Base-by-base conservation (phyloP, 345 rosid genomes). In the Hypericum androsaemum region DNA sequence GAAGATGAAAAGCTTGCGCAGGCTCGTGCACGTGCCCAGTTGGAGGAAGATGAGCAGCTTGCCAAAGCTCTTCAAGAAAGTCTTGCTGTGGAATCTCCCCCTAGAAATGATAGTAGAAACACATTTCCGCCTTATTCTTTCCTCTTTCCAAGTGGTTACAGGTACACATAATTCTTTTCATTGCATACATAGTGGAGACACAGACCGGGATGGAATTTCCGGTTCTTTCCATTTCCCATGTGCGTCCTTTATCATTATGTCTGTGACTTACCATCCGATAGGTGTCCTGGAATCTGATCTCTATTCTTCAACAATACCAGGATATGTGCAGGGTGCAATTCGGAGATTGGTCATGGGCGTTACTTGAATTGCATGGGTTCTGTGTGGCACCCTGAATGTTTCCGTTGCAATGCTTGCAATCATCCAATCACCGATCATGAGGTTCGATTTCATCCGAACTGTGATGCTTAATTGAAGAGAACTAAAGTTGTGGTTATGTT, bases 41-140 rank as follows among this genome's bases (percentile, higher is more conserved):
- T 83, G 42, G 94, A 88, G 68, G 97, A 94, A 69, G 99, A 88
- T 50, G 97, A 83, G 67, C 74, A 62, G 61, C 84, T 94, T 1
- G 97, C 99, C 15, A 82, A 62, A 76, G 97, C 96, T 64, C 42
- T 94, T 59, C 95, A 94, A 76, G 89, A 86, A 64, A 94, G 97
- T 64, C 60, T 88, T 66, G 65, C 15, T 39, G 36, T 71, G 16
- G 84, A 72, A 15, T 68, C 81, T 57, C 83, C 89, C 67, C 84
- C 89, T 51, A 71, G 54, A 55, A 52, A 71, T 71, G 81, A 70
- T 61, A 46, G 50, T 14, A 73, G 66, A 57, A 80, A 56, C 57
- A 35, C 64, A 37, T 71, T 75, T 63, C 89, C 70, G 46, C 86
- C 80, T 44, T 59, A 55, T 69, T 76, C 95, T 0, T 74, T 66